Evolutionary conservation across 371 early-diverging fungal species (phyloP).

Genomic region (Mortierella sp.): DNA sequence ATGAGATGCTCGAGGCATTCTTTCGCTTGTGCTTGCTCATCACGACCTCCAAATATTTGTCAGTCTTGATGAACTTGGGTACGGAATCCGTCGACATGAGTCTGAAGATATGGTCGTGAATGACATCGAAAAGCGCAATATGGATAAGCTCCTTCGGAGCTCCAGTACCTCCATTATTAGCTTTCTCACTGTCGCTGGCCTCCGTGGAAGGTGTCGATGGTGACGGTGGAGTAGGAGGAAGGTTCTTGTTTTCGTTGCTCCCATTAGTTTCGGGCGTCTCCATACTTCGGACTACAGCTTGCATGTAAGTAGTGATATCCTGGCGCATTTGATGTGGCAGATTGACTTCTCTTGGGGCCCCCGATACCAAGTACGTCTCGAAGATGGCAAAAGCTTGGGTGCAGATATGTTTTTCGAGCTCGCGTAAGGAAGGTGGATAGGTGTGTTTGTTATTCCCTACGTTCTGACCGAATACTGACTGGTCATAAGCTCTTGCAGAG

Average conservation of each 20-base stretch:
- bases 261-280: conserved; percentile 11
- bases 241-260: background rate
- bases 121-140: conserved; percentile 70
- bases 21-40: conserved; percentile 49
- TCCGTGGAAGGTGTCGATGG: conserved; percentile 10
- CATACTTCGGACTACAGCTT: conserved; percentile 51
- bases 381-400: conserved; percentile 43
- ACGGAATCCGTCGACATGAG: conserved; percentile 85
- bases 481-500: conserved; percentile 20
- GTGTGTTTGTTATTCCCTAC: background rate
- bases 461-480: conserved; percentile 16
- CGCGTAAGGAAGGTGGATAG: conserved; percentile 40
- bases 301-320: conserved; percentile 52
- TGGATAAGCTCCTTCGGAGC: conserved; percentile 56
- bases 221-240: conserved; percentile 8
- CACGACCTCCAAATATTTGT: conserved; percentile 63
- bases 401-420: conserved; percentile 52
- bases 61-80: conserved; percentile 82
- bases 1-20: background rate
- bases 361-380: conserved; percentile 35
- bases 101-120: conserved; percentile 79
- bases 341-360: conserved; percentile 44
- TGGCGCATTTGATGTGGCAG: conserved; percentile 50
- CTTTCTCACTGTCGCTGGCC: background rate
- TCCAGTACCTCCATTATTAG: background rate